Base-by-base conservation (phyloP, 352 stramenopile genomes). In the Phytophthora syringae region DNA sequence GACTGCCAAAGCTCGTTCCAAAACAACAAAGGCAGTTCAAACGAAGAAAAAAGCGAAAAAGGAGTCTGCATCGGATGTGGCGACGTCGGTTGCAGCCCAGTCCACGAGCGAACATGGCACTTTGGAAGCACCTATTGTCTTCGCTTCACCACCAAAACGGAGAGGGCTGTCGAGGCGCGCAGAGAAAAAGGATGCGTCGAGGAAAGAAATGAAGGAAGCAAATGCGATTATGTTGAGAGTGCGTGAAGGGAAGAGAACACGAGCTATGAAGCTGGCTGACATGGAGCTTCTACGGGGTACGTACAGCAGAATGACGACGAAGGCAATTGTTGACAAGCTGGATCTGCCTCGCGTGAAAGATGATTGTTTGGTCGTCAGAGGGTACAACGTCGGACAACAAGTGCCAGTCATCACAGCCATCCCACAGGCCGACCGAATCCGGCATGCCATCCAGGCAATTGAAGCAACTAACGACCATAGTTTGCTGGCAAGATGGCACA, bases 271-370 rank as follows among this genome's bases (percentile, higher is more conserved):
- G 18, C 10, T 62, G 4, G 48, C 28, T 1, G 21, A 62, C 22
- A 54, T 54, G 54, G 21, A 54, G n/a, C 40, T 62, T 20, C n/a
- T n/a, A n/a, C n/a, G n/a, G n/a, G 27, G 27, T 9, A 22, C 44
- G 0, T 63, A 55, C n/a, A 50, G 13, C 15, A 55, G 10, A 24
- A 39, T n/a, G 0, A 55, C 21, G 3, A 10, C 24, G 1, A 63
- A 24, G 32, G 21, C 28, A 2, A 21, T 55, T 0, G 44, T 63
- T 1, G 34, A 48, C 13, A 49, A 32, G 15, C 13, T 64, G 4
- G 18, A 21, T 5, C n/a, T 55, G 5, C 45, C 45, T 24, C 4
- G 10, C 15, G 2, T 42, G 5, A 15, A 32, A 40, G 11, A 42
- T 7, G 2, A 40, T 25, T 21, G 1, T n/a, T 10, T 55, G 2